phyloP scores from a whole-genome alignment of 164 flowering plant species.

The Vitis cinerea region DNA sequence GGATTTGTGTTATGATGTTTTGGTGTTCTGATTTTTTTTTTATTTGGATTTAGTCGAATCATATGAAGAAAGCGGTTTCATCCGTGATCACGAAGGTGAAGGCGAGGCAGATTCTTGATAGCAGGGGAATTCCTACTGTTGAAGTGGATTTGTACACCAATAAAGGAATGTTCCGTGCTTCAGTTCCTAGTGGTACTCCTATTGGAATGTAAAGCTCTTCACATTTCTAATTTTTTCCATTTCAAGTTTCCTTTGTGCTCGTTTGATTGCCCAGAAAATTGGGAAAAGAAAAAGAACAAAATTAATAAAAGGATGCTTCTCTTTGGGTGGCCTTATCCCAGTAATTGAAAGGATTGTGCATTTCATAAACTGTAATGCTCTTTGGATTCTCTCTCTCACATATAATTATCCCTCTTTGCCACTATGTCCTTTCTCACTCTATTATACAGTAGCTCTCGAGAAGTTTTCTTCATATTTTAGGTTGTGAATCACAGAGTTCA shows the following conservation, averaged over 20 bases:
- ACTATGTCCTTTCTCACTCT: too few species aligned
- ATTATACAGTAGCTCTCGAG: too few species aligned
- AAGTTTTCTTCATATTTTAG: too few species aligned
- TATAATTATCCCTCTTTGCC: too few species aligned
- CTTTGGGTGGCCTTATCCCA: too few species aligned
- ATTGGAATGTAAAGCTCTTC: slow-evolving; percentile 60
- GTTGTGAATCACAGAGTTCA: too few species aligned
- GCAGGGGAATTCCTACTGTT: slow-evolving; percentile 96
- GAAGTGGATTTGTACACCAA: slow-evolving; percentile 91
- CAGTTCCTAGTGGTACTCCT: slow-evolving; percentile 74
- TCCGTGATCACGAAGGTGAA: slow-evolving; percentile 86
- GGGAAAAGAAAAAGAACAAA: too few species aligned
- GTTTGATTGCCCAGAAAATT: background rate
- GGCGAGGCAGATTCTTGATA: slow-evolving; percentile 92
- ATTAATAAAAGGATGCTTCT: too few species aligned
- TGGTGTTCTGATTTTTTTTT: background rate
- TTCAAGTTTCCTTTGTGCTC: background rate
- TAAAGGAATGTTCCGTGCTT: slow-evolving; percentile 90
- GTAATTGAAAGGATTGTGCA: too few species aligned
- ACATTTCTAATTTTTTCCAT: background rate
- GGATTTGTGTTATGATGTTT: background rate
- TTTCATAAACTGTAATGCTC: too few species aligned
- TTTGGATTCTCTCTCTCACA: too few species aligned
- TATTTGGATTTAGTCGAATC: slow-evolving; percentile 63
- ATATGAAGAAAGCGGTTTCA: slow-evolving; percentile 81